A percentile compares a stretch with the other conserved stretches of the same genome.
These are phyloP conservation scores for Scedosporium dehoogii DNA, from an alignment of 2,329 filamentous ascomycete species.

Conservation along the genomic window DNA sequence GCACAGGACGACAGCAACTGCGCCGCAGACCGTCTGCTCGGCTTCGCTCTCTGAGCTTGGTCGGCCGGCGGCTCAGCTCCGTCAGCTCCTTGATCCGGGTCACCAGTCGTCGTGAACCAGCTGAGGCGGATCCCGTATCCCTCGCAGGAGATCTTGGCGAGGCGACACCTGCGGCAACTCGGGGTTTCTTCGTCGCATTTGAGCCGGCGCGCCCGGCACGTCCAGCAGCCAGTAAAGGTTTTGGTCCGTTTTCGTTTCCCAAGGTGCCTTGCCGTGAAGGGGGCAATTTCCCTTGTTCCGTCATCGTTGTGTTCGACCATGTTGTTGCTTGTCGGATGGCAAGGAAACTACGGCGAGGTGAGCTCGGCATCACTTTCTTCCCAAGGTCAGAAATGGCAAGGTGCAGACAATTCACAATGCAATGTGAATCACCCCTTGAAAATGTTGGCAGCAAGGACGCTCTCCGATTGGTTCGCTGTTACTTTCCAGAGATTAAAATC, in stretches of 20 bases:
- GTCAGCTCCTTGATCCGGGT: background rate
- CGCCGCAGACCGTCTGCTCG: background rate
- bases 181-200: constrained; percentile 10
- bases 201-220: constrained; percentile 12
- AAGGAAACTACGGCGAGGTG: background rate
- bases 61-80: background rate
- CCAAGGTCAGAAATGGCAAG: background rate
- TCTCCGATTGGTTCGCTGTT: background rate
- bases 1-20: background rate
- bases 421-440: too few relatives aligned
- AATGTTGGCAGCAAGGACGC: too few relatives aligned
- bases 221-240: constrained; percentile 13
- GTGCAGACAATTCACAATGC: too few relatives aligned
- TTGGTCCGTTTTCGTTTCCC: constrained; percentile 7
- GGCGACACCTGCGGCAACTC: constrained; percentile 9
- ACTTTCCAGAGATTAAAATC: background rate
- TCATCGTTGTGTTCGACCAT: background rate
- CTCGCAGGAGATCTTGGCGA: constrained; percentile 11
- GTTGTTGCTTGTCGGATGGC: background rate
- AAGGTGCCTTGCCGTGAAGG: background rate
- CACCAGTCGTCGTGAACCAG: constrained; percentile 9
- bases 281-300: background rate
- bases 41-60: background rate
- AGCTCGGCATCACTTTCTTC: background rate
- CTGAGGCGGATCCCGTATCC: constrained; percentile 13